Evolutionary conservation across 331 rosid species (phyloP).

Genomic region (Malus hybrid): DNA sequence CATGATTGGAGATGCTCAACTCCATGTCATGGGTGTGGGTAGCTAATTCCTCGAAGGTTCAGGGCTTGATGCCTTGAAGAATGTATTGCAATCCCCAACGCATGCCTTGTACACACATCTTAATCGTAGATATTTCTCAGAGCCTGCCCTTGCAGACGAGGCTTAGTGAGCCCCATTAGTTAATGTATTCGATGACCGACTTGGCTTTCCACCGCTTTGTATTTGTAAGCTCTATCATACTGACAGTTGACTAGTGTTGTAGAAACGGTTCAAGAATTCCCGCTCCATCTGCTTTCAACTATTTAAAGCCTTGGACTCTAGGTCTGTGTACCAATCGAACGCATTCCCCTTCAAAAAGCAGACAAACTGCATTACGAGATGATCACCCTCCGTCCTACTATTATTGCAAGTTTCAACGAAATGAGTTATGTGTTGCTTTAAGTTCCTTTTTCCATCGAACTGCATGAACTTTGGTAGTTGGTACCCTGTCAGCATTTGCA

Average conservation of each 20-base stretch:
- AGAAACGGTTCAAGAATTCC: not conserved
- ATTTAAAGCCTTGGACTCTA: not conserved
- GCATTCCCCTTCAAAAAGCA: not conserved
- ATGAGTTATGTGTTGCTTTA: not conserved
- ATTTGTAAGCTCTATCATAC: not conserved
- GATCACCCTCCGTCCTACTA: not conserved
- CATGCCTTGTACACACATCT: not conserved
- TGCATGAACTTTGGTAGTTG: not conserved
- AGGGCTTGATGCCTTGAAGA: no score
- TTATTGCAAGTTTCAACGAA: not conserved
- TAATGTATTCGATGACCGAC: not conserved
- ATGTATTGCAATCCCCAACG: not conserved
- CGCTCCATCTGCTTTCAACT: not conserved
- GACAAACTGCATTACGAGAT: not conserved
- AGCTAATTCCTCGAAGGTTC: no score
- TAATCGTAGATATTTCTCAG: not conserved
- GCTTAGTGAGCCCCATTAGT: not conserved
- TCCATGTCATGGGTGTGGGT: no score
- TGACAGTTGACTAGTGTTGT: not conserved
- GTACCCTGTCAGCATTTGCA: not conserved
- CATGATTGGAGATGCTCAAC: no score
- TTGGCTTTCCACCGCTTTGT: not conserved
- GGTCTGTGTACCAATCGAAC: no score
- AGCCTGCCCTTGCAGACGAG: not conserved
- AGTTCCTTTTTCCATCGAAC: no score